phyloP scores from a whole-genome alignment of 768 basidiomycete species.

The Leccinum pellstonianum region DNA sequence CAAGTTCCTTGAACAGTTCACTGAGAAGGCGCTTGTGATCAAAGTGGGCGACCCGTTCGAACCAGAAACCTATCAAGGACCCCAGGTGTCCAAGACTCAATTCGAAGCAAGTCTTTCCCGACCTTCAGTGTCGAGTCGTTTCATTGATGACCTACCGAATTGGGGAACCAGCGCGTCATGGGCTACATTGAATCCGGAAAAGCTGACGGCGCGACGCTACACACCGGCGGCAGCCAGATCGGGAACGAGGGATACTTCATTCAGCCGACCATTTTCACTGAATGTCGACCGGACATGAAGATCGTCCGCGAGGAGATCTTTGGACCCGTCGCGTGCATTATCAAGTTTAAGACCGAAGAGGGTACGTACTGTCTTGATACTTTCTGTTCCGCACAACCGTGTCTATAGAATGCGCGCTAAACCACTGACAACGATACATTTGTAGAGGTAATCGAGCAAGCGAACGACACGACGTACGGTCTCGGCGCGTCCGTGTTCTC shows the following conservation, averaged over 20 bases:
- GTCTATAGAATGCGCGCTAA: neutral
- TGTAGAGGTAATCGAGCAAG: slow-evolving; percentile 11
- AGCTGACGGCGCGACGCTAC: slow-evolving; percentile 2
- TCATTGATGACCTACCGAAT: neutral
- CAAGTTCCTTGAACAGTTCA: slow-evolving; percentile 6
- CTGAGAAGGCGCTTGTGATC: slow-evolving; percentile 6
- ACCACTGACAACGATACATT: neutral
- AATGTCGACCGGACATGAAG: slow-evolving; percentile 10
- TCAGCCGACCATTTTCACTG: slow-evolving; percentile 13
- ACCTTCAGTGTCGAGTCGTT: no score
- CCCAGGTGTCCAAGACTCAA: slow-evolving; percentile 12
- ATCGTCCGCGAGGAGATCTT: slow-evolving; percentile 14
- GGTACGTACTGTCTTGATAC: neutral
- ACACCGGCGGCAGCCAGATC: slow-evolving; percentile 2
- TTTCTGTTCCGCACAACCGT: neutral
- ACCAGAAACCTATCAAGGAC: slow-evolving; percentile 9
- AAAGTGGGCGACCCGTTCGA: slow-evolving; percentile 9
- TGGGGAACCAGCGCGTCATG: slow-evolving; percentile 9
- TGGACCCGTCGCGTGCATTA: slow-evolving; percentile 11
- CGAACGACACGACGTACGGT: slow-evolving; percentile 12
- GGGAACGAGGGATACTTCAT: slow-evolving; percentile 13
- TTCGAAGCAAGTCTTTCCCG: neutral
- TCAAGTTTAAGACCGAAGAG: slow-evolving; percentile 10
- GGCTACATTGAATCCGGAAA: slow-evolving; percentile 14
- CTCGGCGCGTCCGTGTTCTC: slow-evolving; percentile 13